These are phyloP conservation scores for Blastobotrys elegans DNA, from an alignment of 1,139 yeast species.

Conservation along the genomic window DNA sequence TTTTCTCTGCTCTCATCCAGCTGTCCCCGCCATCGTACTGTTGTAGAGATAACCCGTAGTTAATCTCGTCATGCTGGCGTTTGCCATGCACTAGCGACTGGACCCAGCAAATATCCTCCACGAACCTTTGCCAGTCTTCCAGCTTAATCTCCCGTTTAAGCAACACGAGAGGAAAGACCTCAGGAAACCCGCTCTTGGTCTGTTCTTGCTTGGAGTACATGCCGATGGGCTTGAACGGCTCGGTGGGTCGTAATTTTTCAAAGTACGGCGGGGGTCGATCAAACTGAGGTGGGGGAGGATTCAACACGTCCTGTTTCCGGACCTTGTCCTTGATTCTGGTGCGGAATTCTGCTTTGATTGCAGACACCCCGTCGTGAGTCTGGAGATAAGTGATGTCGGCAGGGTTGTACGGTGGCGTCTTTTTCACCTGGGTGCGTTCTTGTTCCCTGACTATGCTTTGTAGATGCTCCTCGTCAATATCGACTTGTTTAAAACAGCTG, in stretches of 20 bases:
- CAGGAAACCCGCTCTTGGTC: slow-evolving; percentile 10
- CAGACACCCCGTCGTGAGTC: not conserved
- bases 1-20: not conserved
- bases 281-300: slow-evolving; percentile 8
- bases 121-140: slow-evolving; percentile 12
- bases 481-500: not conserved
- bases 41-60: not conserved
- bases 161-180: slow-evolving; percentile 5
- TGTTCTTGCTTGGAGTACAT: slow-evolving; percentile 8
- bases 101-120: slow-evolving; percentile 11
- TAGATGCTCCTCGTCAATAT: not conserved
- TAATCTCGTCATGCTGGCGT: not conserved
- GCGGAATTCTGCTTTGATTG: not conserved
- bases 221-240: slow-evolving; percentile 7
- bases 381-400: not conserved
- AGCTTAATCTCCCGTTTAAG: not conserved
- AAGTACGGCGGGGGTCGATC: not conserved
- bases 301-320: slow-evolving; percentile 2
- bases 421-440: not conserved
- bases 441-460: not conserved
- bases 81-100: not conserved
- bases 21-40: slow-evolving; percentile 3
- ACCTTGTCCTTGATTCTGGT: not conserved
- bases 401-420: not conserved
- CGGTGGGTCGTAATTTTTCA: not conserved